Evolutionary conservation across 2,329 filamentous ascomycete genomes (phyloP).

Genomic region (Geosmithia flava): DNA sequence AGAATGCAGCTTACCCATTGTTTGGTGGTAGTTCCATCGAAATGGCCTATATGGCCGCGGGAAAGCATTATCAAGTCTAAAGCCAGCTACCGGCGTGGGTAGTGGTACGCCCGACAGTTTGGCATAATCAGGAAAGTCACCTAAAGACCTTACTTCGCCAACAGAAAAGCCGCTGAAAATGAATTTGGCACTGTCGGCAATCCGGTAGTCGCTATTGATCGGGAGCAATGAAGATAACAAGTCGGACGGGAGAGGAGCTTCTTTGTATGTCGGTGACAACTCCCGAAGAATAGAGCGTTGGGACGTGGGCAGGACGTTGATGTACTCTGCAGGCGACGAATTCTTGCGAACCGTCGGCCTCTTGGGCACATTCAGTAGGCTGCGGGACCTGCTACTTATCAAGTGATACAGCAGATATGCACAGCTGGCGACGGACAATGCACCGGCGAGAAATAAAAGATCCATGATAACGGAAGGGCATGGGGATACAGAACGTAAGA

Average conservation of each 20-base stretch:
- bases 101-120: conserved; percentile 61
- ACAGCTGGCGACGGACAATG: neutral
- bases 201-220: conserved; percentile 20
- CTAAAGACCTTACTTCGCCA: conserved; percentile 55
- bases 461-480: neutral
- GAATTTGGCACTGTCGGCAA: conserved; percentile 25
- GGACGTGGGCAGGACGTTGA: conserved; percentile 13
- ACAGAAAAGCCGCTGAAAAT: conserved; percentile 60
- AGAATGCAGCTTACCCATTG: conserved; percentile 56
- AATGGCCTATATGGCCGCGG: conserved; percentile 73
- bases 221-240: conserved; percentile 12
- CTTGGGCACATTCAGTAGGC: neutral
- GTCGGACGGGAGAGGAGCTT: conserved; percentile 2
- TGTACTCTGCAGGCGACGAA: conserved; percentile 8
- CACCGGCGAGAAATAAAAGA: neutral
- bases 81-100: conserved; percentile 49
- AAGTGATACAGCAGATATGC: neutral
- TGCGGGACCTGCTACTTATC: neutral
- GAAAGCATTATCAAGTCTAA: conserved; percentile 55
- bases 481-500: neutral
- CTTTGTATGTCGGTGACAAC: neutral
- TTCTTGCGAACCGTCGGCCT: neutral
- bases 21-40: conserved; percentile 77
- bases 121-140: conserved; percentile 71
- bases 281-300: conserved; percentile 8